Percentiles rank a stretch among this genome's conserved stretches.
Conservation (phyloP, 2,329 filamentous ascomycete genomes). For the Acrodontium crateriforme region DNA sequence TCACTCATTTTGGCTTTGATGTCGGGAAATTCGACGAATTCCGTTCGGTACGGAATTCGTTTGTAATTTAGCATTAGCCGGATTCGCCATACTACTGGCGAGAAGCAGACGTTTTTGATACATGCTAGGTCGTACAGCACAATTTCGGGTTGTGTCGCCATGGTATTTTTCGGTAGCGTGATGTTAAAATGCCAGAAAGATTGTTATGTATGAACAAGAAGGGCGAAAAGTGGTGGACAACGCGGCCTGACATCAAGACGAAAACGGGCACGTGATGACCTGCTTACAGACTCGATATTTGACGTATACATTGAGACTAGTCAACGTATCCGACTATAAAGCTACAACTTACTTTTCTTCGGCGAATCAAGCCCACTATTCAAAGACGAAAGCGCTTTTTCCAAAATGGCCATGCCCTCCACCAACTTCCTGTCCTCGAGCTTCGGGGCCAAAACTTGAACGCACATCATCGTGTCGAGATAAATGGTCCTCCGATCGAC, state of each 20-base stretch:
- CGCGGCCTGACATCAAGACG: no score
- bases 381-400: constrained; percentile 25
- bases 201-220: no score
- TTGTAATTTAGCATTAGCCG: constrained; percentile 34
- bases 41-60: constrained; percentile 26
- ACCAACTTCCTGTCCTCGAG: constrained; percentile 41
- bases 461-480: constrained; percentile 38
- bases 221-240: no score
- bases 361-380: not conserved
- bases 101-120: constrained; percentile 2
- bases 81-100: constrained; percentile 11
- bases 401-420: constrained; percentile 40
- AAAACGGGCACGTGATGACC: no score
- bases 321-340: no score
- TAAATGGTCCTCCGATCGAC: constrained; percentile 40
- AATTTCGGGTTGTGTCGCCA: no score
- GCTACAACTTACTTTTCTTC: constrained; percentile 3
- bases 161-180: no score
- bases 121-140: constrained; percentile 2
- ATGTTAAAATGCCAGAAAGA: no score
- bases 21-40: constrained; percentile 31
- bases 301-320: no score
- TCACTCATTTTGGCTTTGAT: constrained; percentile 29
- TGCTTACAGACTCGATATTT: no score
- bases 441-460: constrained; percentile 44